Base-by-base conservation (phyloP, 2,329 filamentous ascomycete species). In the Fusarium metavorans region DNA sequence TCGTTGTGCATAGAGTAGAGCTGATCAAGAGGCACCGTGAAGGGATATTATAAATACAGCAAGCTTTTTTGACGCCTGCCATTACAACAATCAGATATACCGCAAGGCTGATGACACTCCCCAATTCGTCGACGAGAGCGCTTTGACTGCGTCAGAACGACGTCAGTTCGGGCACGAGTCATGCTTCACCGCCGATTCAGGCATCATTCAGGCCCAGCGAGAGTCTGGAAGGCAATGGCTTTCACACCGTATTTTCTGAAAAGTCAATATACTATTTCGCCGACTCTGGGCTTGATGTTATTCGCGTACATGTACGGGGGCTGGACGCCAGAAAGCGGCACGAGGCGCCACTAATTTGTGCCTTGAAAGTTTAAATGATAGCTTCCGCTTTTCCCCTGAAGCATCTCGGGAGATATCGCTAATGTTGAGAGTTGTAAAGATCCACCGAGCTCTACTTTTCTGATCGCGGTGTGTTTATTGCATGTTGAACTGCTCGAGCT, bases 1-100 rank as follows among this genome's bases (percentile, higher is more conserved):
- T 95, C 94, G 84, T 98, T 98, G 82, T 97, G 95, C 95, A 98
- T 99, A 77, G 94, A 95, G 87, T 99, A 99, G 82, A 99, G 93
- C 86, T 98, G 95, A 14, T 27, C 14, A 16, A 50, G 23, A 18
- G 45, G 6, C 8, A 27, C 23, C 25, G 5, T 10, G 8, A 18
- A 27, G 16, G 45, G 9, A 4, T 48, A 16, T 25, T 9, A 9
- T 18, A 48, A 6, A 4, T 50, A 25, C 5, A 18, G 11, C 25
- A 18, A 6, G 2, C 16, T 6, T 27, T 27, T 50, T 50, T 50
- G 23, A 50, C 16, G 23, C 45, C 23, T 50, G 16, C 8, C 45
- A 27, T n/a, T 30, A 6, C 37, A 11, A 6, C n/a, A 23, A 52
- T n/a, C 13, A 16, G 23, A 23, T 25, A 30, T 50, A 16, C 9